Base-by-base conservation (phyloP, 1,284 basidiomycete species). In the Heterobasidion irregulare region DNA sequence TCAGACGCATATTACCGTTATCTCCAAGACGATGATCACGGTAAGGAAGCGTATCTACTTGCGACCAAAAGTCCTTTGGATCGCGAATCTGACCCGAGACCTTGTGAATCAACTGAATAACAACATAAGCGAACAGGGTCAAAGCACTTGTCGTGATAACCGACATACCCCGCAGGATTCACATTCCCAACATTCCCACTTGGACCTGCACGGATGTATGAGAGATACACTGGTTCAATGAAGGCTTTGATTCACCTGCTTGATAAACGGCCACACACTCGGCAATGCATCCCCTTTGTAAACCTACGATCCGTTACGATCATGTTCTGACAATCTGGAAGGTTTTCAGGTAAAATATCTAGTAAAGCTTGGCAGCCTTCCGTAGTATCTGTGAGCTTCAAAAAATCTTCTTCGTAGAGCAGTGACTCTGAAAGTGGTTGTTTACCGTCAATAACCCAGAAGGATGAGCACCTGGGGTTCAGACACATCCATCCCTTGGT, bases 171-270 rank as follows among this genome's bases (percentile, higher is more conserved):
- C 61, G 62, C 82, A 84, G 57, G 70, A 61, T 45, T 73, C 67
- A 63, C 89, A 91, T 65, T 87, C 77, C 80, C 85, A 88, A 55
- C 75, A 65, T 63, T 88, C 79, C 86, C 86, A 89, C 66, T 82
- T 84, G 54, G 66, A 81, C 62, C 87, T 88, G 33, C 8, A 36
- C n/a, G 7, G 32, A 57, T 26, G 26, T 26, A 35, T 52, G 50
- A 41, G 41, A 47, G 36, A 56, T 56, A 53, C 52, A 32, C 8
- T 12, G 6, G 26, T 12, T 12, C 16, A 51, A 8, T 33, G 26
- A n/a, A 26, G 5, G 50, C 44, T 44, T 50, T 26, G 26, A 26
- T 6, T 26, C 26, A 86, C 87, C 88, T 78, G 71, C 80, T 81
- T 8, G 87, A 87, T 32, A 91, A 67, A 19, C 86, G 77, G 19